Evolutionary conservation across 2,329 filamentous ascomycete species (phyloP).

Genomic region (Ascochyta lentis): DNA sequence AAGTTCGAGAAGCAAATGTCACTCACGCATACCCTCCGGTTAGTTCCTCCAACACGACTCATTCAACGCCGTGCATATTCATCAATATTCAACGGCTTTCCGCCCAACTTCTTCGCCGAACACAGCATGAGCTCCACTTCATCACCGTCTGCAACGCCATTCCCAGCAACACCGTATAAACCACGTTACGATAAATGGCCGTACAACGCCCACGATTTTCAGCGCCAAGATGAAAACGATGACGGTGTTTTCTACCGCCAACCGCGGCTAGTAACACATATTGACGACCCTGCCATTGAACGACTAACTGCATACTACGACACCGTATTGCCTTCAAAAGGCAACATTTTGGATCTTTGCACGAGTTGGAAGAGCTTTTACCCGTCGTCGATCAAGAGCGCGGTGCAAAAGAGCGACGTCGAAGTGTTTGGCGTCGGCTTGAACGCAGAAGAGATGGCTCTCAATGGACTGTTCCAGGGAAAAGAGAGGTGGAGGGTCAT

Average conservation of each 20-base stretch:
- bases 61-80: not conserved
- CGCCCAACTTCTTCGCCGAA: slow-evolving; percentile 13
- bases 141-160: not conserved
- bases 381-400: slow-evolving; percentile 42
- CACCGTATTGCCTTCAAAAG: slow-evolving; percentile 49
- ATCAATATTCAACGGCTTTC: slow-evolving; percentile 8
- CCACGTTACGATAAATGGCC: slow-evolving; percentile 33
- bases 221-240: slow-evolving; percentile 44
- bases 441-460: slow-evolving; percentile 54
- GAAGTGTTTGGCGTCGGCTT: slow-evolving; percentile 58
- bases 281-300: slow-evolving; percentile 58
- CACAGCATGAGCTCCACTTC: slow-evolving; percentile 6
- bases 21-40: not conserved
- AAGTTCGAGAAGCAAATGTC: not conserved
- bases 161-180: slow-evolving; percentile 22
- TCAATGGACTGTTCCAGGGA: slow-evolving; percentile 45
- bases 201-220: slow-evolving; percentile 44
- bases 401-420: slow-evolving; percentile 41
- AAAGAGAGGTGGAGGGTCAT: slow-evolving; percentile 39
- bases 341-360: slow-evolving; percentile 59
- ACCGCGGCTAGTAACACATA: slow-evolving; percentile 61
- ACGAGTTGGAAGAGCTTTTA: slow-evolving; percentile 59
- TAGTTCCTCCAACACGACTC: not conserved
- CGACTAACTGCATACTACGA: slow-evolving; percentile 56
- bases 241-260: slow-evolving; percentile 50